A percentile compares a stretch with the other conserved stretches of the same genome.
Evolutionary conservation across 2,329 filamentous ascomycete genomes (phyloP).

Genomic region (Colletotrichum tabaci): DNA sequence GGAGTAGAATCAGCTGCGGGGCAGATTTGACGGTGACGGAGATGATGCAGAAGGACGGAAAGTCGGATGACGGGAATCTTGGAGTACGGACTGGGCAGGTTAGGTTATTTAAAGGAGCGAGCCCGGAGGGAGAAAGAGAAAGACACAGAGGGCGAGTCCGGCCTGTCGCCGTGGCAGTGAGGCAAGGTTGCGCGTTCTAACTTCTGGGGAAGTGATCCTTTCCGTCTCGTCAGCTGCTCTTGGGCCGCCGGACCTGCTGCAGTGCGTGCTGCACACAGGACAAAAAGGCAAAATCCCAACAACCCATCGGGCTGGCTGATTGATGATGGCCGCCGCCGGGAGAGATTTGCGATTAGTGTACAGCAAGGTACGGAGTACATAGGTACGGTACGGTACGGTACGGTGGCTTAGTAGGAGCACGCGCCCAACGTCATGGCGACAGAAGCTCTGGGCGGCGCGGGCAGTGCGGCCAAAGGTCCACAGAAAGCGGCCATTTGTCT

Average conservation of each 20-base stretch:
- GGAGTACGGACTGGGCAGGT: slow-evolving; percentile 9
- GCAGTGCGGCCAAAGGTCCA: slow-evolving; percentile 19
- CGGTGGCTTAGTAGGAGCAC: slow-evolving; percentile 39
- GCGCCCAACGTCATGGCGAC: slow-evolving; percentile 36
- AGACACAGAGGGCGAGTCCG: neutral
- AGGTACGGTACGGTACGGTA: neutral
- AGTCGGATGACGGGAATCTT: neutral
- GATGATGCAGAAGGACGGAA: slow-evolving; percentile 12
- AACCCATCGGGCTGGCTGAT: slow-evolving; percentile 15
- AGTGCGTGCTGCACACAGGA: neutral
- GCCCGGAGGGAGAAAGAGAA: neutral
- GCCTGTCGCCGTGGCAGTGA: slow-evolving; percentile 6
- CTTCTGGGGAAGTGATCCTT: slow-evolving; percentile 12
- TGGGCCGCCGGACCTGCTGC: slow-evolving; percentile 6
- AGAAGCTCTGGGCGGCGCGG: slow-evolving; percentile 30
- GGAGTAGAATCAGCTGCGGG: slow-evolving; percentile 17
- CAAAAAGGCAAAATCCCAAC: neutral
- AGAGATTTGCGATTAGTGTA: neutral
- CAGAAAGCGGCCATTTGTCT: neutral
- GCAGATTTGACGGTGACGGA: neutral
- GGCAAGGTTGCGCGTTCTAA: slow-evolving; percentile 15
- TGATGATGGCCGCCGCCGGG: slow-evolving; percentile 14
- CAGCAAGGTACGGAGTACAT: too few relatives aligned
- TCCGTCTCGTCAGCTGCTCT: slow-evolving; percentile 18
- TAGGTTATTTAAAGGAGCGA: slow-evolving; percentile 18